Evolutionary conservation across 495 filamentous ascomycete species (phyloP).

Genomic region (Beverwykella pulmonaria): DNA sequence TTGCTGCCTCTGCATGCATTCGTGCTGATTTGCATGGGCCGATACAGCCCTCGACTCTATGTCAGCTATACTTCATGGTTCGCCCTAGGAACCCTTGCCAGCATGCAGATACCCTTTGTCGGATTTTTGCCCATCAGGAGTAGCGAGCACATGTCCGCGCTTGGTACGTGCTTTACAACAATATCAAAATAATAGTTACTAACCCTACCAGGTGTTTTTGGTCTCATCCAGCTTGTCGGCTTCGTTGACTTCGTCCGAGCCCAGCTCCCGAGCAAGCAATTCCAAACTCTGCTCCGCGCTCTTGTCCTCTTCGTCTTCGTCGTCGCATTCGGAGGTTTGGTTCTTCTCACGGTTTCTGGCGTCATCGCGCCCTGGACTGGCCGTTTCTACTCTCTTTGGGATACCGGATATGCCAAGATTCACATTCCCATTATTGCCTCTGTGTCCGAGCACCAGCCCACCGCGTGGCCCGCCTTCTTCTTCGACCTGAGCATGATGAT

Average conservation of each 20-base stretch:
- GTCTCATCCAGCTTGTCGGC: slow-evolving; percentile 88
- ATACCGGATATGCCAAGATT: slow-evolving; percentile 98
- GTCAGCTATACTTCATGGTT: slow-evolving; percentile 98
- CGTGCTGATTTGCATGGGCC: slow-evolving; percentile 93
- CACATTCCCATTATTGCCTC: slow-evolving; percentile 99
- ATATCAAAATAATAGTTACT: slow-evolving; percentile 32
- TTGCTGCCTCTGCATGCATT: slow-evolving; percentile 94
- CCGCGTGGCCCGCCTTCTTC: slow-evolving; percentile 99
- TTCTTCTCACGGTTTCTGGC: slow-evolving; percentile 81
- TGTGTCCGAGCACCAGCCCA: slow-evolving; percentile 98
- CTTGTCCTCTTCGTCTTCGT: slow-evolving; percentile 76
- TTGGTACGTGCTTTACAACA: slow-evolving; percentile 62
- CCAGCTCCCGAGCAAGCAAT: slow-evolving; percentile 88
- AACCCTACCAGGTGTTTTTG: slow-evolving; percentile 77
- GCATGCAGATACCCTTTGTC: slow-evolving; percentile 99
- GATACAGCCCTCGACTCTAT: slow-evolving; percentile 91
- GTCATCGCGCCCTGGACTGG: slow-evolving; percentile 97
- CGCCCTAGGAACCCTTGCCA: slow-evolving; percentile 90
- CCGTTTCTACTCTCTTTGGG: slow-evolving; percentile 99
- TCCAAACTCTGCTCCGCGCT: slow-evolving; percentile 79
- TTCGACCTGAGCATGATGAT: slow-evolving; percentile 98
- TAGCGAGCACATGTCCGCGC: slow-evolving; percentile 97
- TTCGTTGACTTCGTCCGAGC: slow-evolving; percentile 89
- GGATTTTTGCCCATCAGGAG: slow-evolving; percentile 95
- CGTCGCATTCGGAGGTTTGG: slow-evolving; percentile 72